Evolutionary conservation across 2,329 filamentous ascomycete species (phyloP).

Genomic region (Microsporum ferrugineum): DNA sequence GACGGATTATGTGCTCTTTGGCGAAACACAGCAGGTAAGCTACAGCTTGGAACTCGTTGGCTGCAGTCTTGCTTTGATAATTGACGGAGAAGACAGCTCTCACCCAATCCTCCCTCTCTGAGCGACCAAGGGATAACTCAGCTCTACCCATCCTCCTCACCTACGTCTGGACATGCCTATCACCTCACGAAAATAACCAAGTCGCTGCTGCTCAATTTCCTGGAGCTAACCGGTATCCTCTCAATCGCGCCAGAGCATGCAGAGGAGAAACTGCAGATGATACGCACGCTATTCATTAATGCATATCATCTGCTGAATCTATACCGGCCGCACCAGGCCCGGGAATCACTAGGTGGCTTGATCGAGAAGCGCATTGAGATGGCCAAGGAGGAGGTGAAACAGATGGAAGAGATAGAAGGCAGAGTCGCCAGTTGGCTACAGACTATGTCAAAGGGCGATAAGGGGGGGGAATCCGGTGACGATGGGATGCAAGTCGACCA

Average conservation of each 20-base stretch:
- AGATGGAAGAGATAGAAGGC: conserved; percentile 61
- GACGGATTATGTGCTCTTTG: conserved; percentile 66
- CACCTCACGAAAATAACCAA: conserved; percentile 70
- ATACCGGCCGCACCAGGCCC: conserved; percentile 83
- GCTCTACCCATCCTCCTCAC: conserved; percentile 46
- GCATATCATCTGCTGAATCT: conserved; percentile 89
- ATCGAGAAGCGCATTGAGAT: conserved; percentile 75
- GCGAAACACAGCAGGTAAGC: conserved; percentile 49
- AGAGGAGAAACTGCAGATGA: conserved; percentile 60
- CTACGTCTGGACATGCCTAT: conserved; percentile 40
- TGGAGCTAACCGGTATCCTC: conserved; percentile 67
- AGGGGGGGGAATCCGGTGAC: not conserved
- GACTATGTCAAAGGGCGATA: not conserved
- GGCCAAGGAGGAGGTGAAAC: conserved; percentile 63
- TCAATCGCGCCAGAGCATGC: conserved; percentile 56
- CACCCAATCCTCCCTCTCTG: conserved; percentile 54
- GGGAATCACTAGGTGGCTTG: conserved; percentile 73
- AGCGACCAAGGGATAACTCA: conserved; percentile 60
- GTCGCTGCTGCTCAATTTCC: conserved; percentile 74
- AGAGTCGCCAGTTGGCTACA: conserved; percentile 28
- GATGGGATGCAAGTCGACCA: not conserved
- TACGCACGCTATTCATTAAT: conserved; percentile 76
- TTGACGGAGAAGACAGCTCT: conserved; percentile 27
- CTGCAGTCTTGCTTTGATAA: not conserved
- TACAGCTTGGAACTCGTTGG: not conserved